A percentile compares a stretch with the other conserved stretches of the same genome.
phyloP scores from a whole-genome alignment of 352 stramenopile genomes.

The Globisporangium alternatum region DNA sequence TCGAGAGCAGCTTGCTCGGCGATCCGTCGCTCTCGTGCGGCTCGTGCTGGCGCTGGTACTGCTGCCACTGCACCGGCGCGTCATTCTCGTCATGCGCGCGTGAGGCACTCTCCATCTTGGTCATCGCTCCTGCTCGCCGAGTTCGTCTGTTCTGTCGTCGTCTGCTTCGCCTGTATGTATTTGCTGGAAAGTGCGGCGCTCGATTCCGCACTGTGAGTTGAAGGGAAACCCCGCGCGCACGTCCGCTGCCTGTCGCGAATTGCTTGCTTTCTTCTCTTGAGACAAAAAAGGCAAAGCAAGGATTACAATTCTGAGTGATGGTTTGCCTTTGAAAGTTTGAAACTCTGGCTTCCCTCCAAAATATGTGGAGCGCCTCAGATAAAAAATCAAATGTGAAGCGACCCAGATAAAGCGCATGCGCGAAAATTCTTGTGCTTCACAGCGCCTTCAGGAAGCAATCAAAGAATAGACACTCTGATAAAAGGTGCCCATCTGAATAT shows the following conservation, averaged over 20 bases:
- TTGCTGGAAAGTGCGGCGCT: conserved; percentile 5
- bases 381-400: neutral
- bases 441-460: neutral
- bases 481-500: neutral
- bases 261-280: neutral
- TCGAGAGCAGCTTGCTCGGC: conserved; percentile 12
- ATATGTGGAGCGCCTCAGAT: neutral
- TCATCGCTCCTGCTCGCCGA: neutral
- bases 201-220: conserved; percentile 26
- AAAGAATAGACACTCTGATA: conserved; percentile 1
- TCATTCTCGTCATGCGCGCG: conserved; percentile 21
- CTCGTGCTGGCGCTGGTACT: neutral
- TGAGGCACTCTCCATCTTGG: conserved; percentile 5
- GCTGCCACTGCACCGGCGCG: conserved; percentile 1
- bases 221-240: conserved; percentile 16
- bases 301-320: neutral
- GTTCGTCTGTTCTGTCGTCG: neutral
- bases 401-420: neutral
- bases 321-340: conserved; percentile 16
- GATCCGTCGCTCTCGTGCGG: conserved; percentile 2
- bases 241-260: neutral
- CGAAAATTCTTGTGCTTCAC: conserved; percentile 26
- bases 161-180: neutral
- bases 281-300: neutral
- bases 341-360: conserved; percentile 5